Conservation (phyloP, 73 alveolate species). For the Paramecium caudatum region DNA sequence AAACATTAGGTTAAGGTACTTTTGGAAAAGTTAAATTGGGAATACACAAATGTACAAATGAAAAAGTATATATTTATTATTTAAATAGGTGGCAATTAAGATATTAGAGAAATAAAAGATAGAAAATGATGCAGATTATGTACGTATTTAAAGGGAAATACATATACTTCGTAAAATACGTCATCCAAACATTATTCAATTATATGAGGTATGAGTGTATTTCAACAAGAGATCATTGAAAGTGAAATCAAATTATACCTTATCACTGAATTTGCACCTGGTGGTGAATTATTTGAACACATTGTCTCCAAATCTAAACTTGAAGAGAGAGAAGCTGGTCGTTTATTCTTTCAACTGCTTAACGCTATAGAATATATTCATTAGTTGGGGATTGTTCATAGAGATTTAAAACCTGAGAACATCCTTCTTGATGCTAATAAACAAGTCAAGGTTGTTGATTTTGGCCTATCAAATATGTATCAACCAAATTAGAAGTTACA, state of each 20-base stretch:
- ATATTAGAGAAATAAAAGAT: constrained; percentile 89
- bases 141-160: constrained; percentile 91
- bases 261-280: constrained; percentile 83
- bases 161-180: constrained; percentile 91
- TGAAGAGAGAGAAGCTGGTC: constrained; percentile 90
- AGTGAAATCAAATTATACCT: constrained; percentile 78
- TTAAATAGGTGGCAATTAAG: constrained; percentile 87
- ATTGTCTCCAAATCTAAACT: constrained; percentile 64
- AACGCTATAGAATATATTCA: constrained; percentile 92
- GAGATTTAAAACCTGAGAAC: constrained; percentile 94
- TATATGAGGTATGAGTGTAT: constrained; percentile 84
- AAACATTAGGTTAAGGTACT: constrained; percentile 96
- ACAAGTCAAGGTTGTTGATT: constrained; percentile 83
- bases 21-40: constrained; percentile 96
- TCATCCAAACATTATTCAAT: constrained; percentile 92
- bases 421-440: constrained; percentile 80
- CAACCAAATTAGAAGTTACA: constrained; percentile 57
- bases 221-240: constrained; percentile 76
- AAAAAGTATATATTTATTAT: constrained; percentile 79
- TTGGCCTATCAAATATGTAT: constrained; percentile 77
- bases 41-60: constrained; percentile 87
- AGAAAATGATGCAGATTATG: constrained; percentile 85
- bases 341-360: constrained; percentile 87
- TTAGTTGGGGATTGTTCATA: constrained; percentile 87
- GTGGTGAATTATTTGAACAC: constrained; percentile 83